Base-by-base conservation (phyloP, 2,329 filamentous ascomycete genomes). In the Trichoderma endophyticum region DNA sequence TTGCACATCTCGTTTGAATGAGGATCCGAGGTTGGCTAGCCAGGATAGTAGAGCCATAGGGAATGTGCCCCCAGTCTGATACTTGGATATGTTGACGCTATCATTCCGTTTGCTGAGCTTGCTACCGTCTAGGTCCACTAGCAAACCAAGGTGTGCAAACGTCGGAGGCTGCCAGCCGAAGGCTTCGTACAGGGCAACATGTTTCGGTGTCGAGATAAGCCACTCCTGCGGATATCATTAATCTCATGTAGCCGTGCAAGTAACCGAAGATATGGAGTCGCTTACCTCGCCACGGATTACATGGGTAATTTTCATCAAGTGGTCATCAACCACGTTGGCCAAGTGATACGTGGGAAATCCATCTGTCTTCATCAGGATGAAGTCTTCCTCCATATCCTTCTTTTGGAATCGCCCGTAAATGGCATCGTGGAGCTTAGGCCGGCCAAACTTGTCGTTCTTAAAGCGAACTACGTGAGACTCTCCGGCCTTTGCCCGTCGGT, bases 321-420 rank as follows among this genome's bases (percentile, higher is more conserved):
- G 93, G 78, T 99, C 96, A 78, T 99, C 96, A 5, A 99, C 91
- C 9, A 99, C 95, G 78, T 98, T 99, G 5, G 96, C 96, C 73
- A 99, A 91, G 81, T 99, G 96, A 78, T 99, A 99, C 0, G 97
- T 99, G 0, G 96, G 96, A 75, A 92, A 92, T 0, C 94, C 95
- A 79, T 99, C 96, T 0, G 91, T 91, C 81, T 99, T 99, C 73
- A 98, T 84, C 54, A 99, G 85, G 73, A 99, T 93, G 24, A 94
- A 95, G 78, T 98, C 95, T 75, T 96, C 93, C 80, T 90, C 82
- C 66, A 82, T 75, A 75, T 86, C 79, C 77, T 83, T 82, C 79
- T 87, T 86, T 82, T 86, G 83, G 75, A 92, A 90, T 12, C 82
- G 80, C 43, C 93, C 93, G 78, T 97, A 97, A 11, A 98, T 91